Percentiles rank a stretch among this genome's conserved stretches.
Evolutionary conservation across 1,284 basidiomycete genomes (phyloP).

Genomic region (Vanrija sp.): DNA sequence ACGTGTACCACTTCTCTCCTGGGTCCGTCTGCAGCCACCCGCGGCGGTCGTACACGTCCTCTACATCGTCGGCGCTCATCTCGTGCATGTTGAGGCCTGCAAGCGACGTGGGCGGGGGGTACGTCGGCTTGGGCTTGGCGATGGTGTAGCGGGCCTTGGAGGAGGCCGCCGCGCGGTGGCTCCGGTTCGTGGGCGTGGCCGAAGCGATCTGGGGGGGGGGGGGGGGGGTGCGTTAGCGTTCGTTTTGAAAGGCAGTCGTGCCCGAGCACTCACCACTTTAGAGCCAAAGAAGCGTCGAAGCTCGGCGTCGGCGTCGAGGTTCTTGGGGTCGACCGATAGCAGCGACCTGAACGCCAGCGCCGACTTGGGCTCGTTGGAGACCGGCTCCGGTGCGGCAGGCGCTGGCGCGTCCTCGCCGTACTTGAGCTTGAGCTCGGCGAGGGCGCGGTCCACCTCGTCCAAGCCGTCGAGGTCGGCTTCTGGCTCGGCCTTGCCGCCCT

Average conservation of each 20-base stretch:
- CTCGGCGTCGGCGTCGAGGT: slow-evolving; percentile 82
- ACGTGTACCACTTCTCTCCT: slow-evolving; percentile 78
- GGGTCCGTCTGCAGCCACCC: slow-evolving; percentile 48
- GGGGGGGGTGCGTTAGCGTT: not conserved
- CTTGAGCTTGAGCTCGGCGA: slow-evolving; percentile 76
- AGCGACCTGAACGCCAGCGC: slow-evolving; percentile 52
- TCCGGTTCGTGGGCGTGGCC: slow-evolving; percentile 18
- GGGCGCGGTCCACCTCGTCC: slow-evolving; percentile 75
- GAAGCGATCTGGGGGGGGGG: slow-evolving; percentile 27
- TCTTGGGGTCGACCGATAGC: slow-evolving; percentile 67
- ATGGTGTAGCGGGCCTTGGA: slow-evolving; percentile 38
- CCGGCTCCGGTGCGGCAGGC: slow-evolving; percentile 2
- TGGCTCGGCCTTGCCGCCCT: slow-evolving; percentile 27
- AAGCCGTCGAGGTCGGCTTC: slow-evolving; percentile 51
- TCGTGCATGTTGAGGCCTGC: slow-evolving; percentile 62
- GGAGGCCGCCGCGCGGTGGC: slow-evolving; percentile 20
- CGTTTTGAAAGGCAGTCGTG: not conserved
- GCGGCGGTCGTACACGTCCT: slow-evolving; percentile 51
- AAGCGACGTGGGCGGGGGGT: slow-evolving; percentile 49
- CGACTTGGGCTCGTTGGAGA: slow-evolving; percentile 10
- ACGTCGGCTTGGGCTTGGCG: slow-evolving; percentile 47
- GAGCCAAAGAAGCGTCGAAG: slow-evolving; percentile 88
- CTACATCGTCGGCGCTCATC: slow-evolving; percentile 58
- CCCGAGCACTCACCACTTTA: slow-evolving; percentile 61
- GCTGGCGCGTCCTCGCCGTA: slow-evolving; percentile 22